A percentile compares a stretch with the other conserved stretches of the same genome.
phyloP scores from a whole-genome alignment of 1,284 basidiomycete species.

The Wallemia mellicola region DNA sequence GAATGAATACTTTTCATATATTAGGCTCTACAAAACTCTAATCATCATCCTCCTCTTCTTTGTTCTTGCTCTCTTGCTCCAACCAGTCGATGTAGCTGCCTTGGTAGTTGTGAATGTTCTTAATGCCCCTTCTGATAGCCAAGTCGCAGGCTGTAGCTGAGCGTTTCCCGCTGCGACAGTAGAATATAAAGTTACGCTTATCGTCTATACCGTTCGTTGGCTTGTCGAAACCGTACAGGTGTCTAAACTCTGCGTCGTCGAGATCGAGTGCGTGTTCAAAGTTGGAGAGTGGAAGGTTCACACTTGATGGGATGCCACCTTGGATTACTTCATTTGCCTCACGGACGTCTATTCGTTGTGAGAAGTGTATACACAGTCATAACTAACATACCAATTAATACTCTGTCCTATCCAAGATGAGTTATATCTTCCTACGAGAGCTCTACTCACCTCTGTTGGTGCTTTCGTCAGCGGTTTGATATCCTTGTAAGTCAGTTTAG shows the following conservation, averaged over 20 bases:
- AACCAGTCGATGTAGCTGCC: conserved; percentile 87
- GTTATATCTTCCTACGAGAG: not conserved
- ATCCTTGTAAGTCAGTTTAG: not conserved
- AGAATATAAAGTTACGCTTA: conserved; percentile 61
- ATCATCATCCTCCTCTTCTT: conserved; percentile 14
- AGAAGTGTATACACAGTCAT: not conserved
- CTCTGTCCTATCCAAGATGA: not conserved
- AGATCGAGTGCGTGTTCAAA: conserved; percentile 40
- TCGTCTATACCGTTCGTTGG: conserved; percentile 20
- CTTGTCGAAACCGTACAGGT: conserved; percentile 55
- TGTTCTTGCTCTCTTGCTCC: conserved; percentile 12
- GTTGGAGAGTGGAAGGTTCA: conserved; percentile 65
- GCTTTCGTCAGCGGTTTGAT: not conserved
- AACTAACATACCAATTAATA: not conserved
- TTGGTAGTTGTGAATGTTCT: conserved; percentile 50
- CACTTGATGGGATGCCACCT: conserved; percentile 79
- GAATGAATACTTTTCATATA: not conserved
- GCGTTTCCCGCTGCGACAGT: conserved; percentile 73
- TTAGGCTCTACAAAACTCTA: not conserved
- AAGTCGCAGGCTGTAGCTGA: conserved; percentile 55
- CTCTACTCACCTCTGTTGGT: not conserved
- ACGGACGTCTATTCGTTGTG: conserved; percentile 39
- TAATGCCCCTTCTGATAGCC: conserved; percentile 39
- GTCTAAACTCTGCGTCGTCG: conserved; percentile 28
- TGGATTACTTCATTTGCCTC: conserved; percentile 78